phyloP scores from a whole-genome alignment of 495 filamentous ascomycete species.

The Opeltia flavorubescens region DNA sequence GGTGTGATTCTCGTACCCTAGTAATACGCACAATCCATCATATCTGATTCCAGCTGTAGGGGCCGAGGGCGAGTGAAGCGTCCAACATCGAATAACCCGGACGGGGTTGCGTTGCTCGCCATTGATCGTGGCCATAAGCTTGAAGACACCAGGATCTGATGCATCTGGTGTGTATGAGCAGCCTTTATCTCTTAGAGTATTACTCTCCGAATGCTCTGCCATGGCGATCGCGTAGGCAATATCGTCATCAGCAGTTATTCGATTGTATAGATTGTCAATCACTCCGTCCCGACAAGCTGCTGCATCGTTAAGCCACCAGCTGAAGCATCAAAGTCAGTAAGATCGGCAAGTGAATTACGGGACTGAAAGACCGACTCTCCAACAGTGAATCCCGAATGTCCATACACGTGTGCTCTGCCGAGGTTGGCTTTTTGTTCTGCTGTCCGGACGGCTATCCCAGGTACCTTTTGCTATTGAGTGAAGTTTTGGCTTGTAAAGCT shows the following conservation, averaged over 20 bases:
- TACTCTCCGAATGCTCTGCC: not conserved
- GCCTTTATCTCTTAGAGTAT: not conserved
- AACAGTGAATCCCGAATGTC: conserved; percentile 7
- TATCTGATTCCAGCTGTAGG: conserved; percentile 14
- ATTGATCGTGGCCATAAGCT: conserved; percentile 6
- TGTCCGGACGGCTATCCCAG: conserved; percentile 5
- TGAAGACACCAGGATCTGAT: conserved; percentile 7
- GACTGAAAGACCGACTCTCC: conserved; percentile 5
- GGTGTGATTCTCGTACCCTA: not conserved
- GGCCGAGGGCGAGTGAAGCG: conserved; percentile 5
- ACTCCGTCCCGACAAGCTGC: conserved; percentile 12
- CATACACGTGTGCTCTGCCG: conserved; percentile 2
- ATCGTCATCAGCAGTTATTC: conserved; percentile 9
- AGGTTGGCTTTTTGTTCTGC: conserved; percentile 1
- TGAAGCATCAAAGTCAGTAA: conserved; percentile 1
- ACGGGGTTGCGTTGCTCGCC: conserved; percentile 5
- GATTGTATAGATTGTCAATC: conserved; percentile 6
- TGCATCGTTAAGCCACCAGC: conserved; percentile 16
- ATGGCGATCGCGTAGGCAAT: conserved; percentile 13
- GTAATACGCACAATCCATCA: conserved; percentile 13
- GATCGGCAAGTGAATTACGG: not conserved
- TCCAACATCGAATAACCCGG: conserved; percentile 10
- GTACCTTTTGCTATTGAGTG: not conserved
- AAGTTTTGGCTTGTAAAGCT: not conserved
- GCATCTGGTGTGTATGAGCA: not conserved